phyloP scores from a whole-genome alignment of 2,329 filamentous ascomycete genomes.

The Fusarium sp. region DNA sequence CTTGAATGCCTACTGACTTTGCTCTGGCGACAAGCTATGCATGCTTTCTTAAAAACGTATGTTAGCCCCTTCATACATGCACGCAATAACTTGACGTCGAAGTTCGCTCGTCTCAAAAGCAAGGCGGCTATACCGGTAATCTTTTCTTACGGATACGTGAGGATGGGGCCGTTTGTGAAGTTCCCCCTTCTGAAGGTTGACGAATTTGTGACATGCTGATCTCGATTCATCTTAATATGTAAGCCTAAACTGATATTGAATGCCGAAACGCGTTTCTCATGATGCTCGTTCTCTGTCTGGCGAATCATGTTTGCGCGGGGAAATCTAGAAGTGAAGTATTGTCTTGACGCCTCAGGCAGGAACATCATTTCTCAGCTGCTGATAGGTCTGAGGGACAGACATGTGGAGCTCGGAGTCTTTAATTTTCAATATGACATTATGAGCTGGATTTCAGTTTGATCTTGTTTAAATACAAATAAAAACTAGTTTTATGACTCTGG shows the following conservation, averaged over 20 bases:
- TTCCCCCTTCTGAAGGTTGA: neutral
- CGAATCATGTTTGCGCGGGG: neutral
- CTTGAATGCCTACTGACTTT: neutral
- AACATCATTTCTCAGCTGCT: accelerated
- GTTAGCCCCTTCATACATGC: neutral
- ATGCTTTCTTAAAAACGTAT: neutral
- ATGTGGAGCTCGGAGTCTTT: neutral
- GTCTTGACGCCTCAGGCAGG: neutral
- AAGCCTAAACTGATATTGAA: neutral
- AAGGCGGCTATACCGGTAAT: conserved; percentile 4
- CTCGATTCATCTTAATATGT: neutral
- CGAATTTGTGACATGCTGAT: neutral
- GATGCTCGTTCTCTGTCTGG: neutral
- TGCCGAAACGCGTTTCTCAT: neutral
- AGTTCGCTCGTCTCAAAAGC: accelerated
- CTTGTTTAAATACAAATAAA: too few species aligned
- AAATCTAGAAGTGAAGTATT: neutral
- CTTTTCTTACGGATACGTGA: conserved; percentile 7
- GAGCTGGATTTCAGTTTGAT: too few species aligned
- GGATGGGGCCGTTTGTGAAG: neutral
- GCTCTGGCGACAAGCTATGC: conserved; percentile 10
- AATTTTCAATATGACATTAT: too few species aligned
- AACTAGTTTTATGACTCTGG: too few species aligned
- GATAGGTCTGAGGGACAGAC: neutral
- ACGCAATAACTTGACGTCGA: neutral